Conservation (phyloP, 768 basidiomycete species). For the Gloeopeniophorella convolvens region DNA sequence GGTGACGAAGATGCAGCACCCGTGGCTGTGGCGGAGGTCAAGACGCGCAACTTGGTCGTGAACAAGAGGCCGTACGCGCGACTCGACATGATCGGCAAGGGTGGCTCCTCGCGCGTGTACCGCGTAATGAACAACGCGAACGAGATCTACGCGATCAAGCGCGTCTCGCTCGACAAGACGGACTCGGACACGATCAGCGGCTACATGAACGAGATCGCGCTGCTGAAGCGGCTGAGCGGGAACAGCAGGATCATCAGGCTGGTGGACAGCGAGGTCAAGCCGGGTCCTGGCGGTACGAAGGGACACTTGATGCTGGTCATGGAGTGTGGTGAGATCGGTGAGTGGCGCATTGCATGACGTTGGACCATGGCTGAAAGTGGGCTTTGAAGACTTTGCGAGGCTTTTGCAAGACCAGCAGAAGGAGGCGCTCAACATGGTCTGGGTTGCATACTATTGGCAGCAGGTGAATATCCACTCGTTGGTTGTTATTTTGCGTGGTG, state of each 20-base stretch:
- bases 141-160: conserved; percentile 87
- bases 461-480: conserved; percentile 52
- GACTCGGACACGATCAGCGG: conserved; percentile 85
- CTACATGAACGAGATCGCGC: conserved; percentile 93
- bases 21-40: conserved; percentile 10
- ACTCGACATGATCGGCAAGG: conserved; percentile 85
- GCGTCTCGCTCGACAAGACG: conserved; percentile 82
- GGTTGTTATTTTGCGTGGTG: background rate
- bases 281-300: conserved; percentile 61
- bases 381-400: conserved; percentile 59
- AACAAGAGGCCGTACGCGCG: conserved; percentile 82
- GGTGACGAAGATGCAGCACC: conserved; percentile 34
- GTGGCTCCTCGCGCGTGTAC: conserved; percentile 94
- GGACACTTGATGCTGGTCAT: conserved; percentile 81
- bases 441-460: conserved; percentile 95
- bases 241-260: conserved; percentile 89
- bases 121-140: conserved; percentile 74
- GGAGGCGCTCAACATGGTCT: conserved; percentile 84
- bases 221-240: conserved; percentile 90
- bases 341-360: conserved; percentile 13
- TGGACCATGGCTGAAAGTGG: background rate
- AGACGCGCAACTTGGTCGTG: conserved; percentile 19
- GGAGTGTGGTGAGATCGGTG: conserved; percentile 87
- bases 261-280: conserved; percentile 84
- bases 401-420: conserved; percentile 80